Evolutionary conservation across 768 basidiomycete genomes (phyloP), one percentile per base, ranked within the genome.

Genomic region (Tricholoma matsutake): DNA sequence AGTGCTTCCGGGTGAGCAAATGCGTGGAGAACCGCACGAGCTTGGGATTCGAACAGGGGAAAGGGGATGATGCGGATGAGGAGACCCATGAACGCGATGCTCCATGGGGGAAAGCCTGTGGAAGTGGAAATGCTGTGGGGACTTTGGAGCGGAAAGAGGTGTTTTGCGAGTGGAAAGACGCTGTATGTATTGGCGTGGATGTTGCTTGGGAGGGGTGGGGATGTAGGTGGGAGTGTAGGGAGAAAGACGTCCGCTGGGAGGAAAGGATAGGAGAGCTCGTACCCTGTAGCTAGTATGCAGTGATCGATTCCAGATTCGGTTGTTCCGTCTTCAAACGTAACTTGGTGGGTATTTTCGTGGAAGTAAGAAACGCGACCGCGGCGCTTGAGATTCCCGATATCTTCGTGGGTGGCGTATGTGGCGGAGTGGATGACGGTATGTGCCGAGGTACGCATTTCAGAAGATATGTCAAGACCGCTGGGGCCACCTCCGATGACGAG

Each of bases 261-360:
- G 73, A 92, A 92, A 0, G 88, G 87, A 64, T 86, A 85, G 11
- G 81, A 74, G 47, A 82, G 73, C 56, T 87, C 75, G 69, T 88
- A 94, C 10, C 92, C 92, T 2, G 92, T 94, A 2, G 90, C 92
- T 16, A 93, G 73, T 56, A 92, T 84, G 63, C 84, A 85, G 63
- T 83, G 73, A 63, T 88, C 84, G 59, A 93, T 76, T 5, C 76
- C 77, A 32, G 72, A 64, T 68, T 89, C 87, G 11, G 69, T 65
- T 1, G 82, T 74, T 1, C 84, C 86, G 61, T 89, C 88, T 61
- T 81, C 82, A 64, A 91, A 88, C 32, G 77, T 67, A 6, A 87
- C 84, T 39, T 2, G 84, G 47, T 49, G 47, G 47, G 47, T 13
- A 28, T 49, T 34, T 9, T 68, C 65, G 13, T 72, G 73, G 65